Base-by-base conservation (phyloP, 2,329 filamentous ascomycete genomes). In the Colletotrichum tropicicola region DNA sequence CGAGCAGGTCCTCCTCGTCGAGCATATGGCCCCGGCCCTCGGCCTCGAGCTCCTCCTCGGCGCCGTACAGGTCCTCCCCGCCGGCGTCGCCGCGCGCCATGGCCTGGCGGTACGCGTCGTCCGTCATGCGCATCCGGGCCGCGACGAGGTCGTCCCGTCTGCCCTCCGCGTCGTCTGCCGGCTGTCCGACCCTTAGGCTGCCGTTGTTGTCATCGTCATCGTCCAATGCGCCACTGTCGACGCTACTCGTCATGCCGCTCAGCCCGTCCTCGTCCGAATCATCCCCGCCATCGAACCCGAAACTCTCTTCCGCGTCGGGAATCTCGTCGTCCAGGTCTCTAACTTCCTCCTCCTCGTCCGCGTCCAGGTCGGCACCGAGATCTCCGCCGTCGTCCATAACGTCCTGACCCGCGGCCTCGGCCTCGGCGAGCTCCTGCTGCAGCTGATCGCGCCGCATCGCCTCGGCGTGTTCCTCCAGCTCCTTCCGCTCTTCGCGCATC, bases 401-500 rank as follows among this genome's bases (percentile, higher is more conserved):
- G 64, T 76, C 75, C 70, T 80, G 77, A 15, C 74, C 74, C 30
- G 68, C 75, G 28, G 68, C 79, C 70, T 88, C 89, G 0, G 88
- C 87, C 71, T 92, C 88, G 21, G 91, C 91, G 44, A 97, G 84
- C 73, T 97, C 93, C 72, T 92, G 85, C 60, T 91, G 88, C 5
- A 91, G 79, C 71, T 88, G 86, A 75, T 94, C 92, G 28, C 91
- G 84, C 21, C 91, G 83, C 75, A 93, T 80, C 2, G 91, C 87
- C 73, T 92, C 89, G 67, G 92, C 88, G 65, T 94, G 92, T 77
- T 99, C 96, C 74, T 95, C 91, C 59, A 92, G 87, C 81, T 99
- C 96, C 10, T 92, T 87, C 69, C 91, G 89, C 80, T 99, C 96
- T 78, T 99, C 96, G 43, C 92, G 90, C 79, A 94, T 88, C 68